A percentile compares a stretch with the other conserved stretches of the same genome.
Evolutionary conservation across 176 grass and related monocot species (phyloP).

Genomic region (Lolium rigidum): DNA sequence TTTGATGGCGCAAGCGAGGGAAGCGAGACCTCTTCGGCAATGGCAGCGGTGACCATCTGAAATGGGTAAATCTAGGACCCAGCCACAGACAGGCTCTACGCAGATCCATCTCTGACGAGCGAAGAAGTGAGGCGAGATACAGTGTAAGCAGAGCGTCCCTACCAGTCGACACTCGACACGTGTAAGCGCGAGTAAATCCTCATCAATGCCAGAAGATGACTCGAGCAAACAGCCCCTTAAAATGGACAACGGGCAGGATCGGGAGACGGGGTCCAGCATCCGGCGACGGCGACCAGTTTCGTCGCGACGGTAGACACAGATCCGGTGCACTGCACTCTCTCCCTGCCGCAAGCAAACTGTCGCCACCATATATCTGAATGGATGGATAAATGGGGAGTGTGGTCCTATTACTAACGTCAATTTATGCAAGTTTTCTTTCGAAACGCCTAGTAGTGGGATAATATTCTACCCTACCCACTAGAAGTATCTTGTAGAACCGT

Average conservation of each 20-base stretch:
- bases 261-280: neutral
- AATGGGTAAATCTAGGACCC: neutral
- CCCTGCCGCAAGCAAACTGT: neutral
- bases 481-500: too few relatives aligned
- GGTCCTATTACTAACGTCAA: too few relatives aligned
- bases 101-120: neutral
- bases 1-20: neutral
- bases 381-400: neutral
- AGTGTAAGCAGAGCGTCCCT: conserved; percentile 13
- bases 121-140: neutral
- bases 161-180: neutral
- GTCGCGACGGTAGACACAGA: neutral
- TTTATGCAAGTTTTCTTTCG: too few relatives aligned
- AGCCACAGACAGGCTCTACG: neutral
- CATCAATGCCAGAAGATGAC: conserved; percentile 13
- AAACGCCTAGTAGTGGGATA: too few relatives aligned
- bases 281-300: neutral
- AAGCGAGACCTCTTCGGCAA: too few relatives aligned
- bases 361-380: neutral
- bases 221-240: neutral
- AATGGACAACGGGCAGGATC: neutral
- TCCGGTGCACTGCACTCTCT: neutral
- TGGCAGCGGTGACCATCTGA: neutral
- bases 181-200: neutral
- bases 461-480: too few relatives aligned